These are phyloP conservation scores for Stylosanthes scabra DNA, from an alignment of 331 rosid species.

Conservation along the genomic window DNA sequence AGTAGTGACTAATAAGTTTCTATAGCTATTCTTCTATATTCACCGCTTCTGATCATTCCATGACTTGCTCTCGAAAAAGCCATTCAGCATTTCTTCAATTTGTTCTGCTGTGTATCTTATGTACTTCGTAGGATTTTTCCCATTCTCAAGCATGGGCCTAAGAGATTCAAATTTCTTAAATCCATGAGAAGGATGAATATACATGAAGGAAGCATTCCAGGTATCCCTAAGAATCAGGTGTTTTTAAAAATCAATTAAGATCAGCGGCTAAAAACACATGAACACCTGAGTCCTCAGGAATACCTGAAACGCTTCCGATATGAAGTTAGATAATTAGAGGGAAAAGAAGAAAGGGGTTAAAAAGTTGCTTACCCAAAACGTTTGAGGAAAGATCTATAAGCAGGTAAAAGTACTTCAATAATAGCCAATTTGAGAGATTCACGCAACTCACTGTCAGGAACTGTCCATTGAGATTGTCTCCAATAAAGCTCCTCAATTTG, in stretches of 20 bases:
- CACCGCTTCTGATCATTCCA: conserved; percentile 86
- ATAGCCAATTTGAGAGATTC: conserved; percentile 96
- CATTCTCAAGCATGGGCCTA: conserved; percentile 92
- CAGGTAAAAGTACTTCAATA: conserved; percentile 95
- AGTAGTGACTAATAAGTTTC: conserved; percentile 10
- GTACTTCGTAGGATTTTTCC: conserved; percentile 83
- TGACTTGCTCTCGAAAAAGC: conserved; percentile 88
- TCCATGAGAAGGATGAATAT: not conserved
- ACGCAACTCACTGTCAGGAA: conserved; percentile 94
- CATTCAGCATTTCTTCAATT: conserved; percentile 83
- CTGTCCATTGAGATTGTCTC: conserved; percentile 97
- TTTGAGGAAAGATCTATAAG: conserved; percentile 88
- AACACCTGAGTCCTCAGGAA: too few relatives aligned
- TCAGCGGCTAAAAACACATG: too few relatives aligned
- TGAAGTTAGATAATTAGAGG: not conserved
- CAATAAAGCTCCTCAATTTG: conserved; percentile 94
- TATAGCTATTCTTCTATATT: conserved; percentile 27
- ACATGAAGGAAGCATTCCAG: not conserved
- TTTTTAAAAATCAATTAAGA: too few relatives aligned
- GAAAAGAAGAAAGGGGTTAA: not conserved
- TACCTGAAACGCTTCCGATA: too few relatives aligned
- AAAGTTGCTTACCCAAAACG: conserved; percentile 68
- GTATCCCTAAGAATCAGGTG: too few relatives aligned
- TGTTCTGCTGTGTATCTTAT: conserved; percentile 67
- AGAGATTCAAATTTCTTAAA: conserved; percentile 27